Evolutionary conservation across 495 filamentous ascomycete species (phyloP).

Genomic region (Xanthoparmelia taractica): DNA sequence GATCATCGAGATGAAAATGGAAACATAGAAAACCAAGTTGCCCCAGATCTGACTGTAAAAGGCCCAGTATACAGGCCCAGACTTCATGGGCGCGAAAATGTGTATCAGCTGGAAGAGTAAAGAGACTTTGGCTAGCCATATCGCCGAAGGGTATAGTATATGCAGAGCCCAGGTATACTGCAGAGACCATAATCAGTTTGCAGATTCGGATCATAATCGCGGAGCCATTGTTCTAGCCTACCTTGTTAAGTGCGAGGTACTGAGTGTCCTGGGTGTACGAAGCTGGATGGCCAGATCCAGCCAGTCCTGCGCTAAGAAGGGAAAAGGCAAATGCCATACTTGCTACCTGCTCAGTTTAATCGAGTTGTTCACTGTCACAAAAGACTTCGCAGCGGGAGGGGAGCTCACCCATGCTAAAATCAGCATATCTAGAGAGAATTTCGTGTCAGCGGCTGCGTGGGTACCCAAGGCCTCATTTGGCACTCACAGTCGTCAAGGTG

Average conservation of each 20-base stretch:
- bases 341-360: background rate
- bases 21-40: slow-evolving; percentile 18
- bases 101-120: slow-evolving; percentile 23
- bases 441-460: background rate
- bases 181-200: background rate
- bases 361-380: background rate
- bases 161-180: slow-evolving; percentile 21
- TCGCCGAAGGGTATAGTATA: slow-evolving; percentile 17
- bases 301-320: background rate
- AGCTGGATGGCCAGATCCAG: background rate
- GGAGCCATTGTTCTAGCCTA: background rate
- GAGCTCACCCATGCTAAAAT: background rate
- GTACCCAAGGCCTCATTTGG: too few relatives aligned
- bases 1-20: slow-evolving; percentile 22
- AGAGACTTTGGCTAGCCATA: slow-evolving; percentile 18
- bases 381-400: too few relatives aligned
- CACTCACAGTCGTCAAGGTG: slow-evolving; percentile 10
- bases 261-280: background rate
- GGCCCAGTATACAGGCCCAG: slow-evolving; percentile 19
- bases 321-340: background rate
- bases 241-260: background rate
- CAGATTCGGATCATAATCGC: background rate
- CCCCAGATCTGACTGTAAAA: slow-evolving; percentile 19
- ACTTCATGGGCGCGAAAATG: slow-evolving; percentile 22
- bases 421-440: background rate